phyloP scores from a whole-genome alignment of 176 grass and related monocot species.

The Juncus effusus region DNA sequence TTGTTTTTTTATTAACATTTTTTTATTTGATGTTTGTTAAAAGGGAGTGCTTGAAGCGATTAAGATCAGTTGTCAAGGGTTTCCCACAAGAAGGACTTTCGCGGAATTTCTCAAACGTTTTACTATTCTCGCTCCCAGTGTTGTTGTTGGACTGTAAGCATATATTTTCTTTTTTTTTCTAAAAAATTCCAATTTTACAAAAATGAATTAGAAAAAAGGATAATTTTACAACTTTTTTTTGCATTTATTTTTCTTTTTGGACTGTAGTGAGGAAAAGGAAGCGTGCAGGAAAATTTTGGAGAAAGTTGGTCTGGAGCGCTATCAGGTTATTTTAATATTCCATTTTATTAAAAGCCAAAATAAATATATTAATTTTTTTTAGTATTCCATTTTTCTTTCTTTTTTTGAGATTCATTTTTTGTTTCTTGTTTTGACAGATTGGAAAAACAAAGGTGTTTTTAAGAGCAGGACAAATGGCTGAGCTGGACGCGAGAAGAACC shows the following conservation, averaged over 20 bases:
- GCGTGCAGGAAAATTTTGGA: conserved; percentile 84
- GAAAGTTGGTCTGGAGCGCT: conserved; percentile 76
- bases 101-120: conserved; percentile 93
- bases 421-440: conserved; percentile 63
- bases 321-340: conserved; percentile 51
- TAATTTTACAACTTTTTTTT: conserved; percentile 22
- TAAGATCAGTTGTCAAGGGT: conserved; percentile 96
- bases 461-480: conserved; percentile 98
- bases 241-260: conserved; percentile 25
- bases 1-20: background rate
- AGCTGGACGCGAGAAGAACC: conserved; percentile 93
- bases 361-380: conserved; percentile 3
- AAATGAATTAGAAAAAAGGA: background rate
- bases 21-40: conserved; percentile 24
- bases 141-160: conserved; percentile 81
- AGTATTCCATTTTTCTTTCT: conserved; percentile 7
- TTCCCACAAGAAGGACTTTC: conserved; percentile 92
- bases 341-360: conserved; percentile 13
- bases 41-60: conserved; percentile 99
- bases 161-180: background rate
- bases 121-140: conserved; percentile 79
- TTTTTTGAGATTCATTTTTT: conserved; percentile 1
- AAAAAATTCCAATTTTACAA: no score
- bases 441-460: conserved; percentile 94
- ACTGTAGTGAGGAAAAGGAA: conserved; percentile 78